These are phyloP conservation scores for Sugiyamaella lignohabitans DNA, from an alignment of 805 yeast genomes.

Conservation along the genomic window DNA sequence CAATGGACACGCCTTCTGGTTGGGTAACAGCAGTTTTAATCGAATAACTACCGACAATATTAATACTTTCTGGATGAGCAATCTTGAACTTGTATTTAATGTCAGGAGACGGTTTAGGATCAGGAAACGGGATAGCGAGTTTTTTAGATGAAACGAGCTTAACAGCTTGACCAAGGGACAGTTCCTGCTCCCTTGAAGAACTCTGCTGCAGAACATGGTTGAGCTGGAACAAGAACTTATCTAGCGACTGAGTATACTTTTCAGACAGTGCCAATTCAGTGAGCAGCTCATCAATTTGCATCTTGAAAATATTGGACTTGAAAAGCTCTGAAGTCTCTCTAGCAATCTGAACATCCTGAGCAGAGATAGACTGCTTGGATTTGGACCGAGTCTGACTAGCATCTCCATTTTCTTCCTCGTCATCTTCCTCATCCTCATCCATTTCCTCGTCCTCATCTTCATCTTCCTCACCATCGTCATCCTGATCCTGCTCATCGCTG, in stretches of 20 bases:
- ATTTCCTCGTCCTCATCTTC: constrained; percentile 27
- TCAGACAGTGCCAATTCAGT: constrained; percentile 75
- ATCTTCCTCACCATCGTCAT: constrained; percentile 15
- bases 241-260: constrained; percentile 55
- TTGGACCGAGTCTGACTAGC: neutral
- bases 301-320: constrained; percentile 90
- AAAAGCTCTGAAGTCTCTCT: constrained; percentile 91
- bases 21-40: constrained; percentile 70
- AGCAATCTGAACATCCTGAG: constrained; percentile 85
- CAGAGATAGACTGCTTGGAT: constrained; percentile 29
- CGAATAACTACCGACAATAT: constrained; percentile 85
- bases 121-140: constrained; percentile 71
- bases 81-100: constrained; percentile 68
- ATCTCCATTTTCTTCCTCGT: constrained; percentile 9
- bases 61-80: constrained; percentile 62
- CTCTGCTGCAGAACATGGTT: constrained; percentile 44
- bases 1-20: constrained; percentile 63
- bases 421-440: constrained; percentile 19
- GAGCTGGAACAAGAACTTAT: constrained; percentile 66
- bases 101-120: constrained; percentile 66
- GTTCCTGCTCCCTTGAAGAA: constrained; percentile 39
- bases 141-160: constrained; percentile 47
- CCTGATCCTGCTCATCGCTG: constrained; percentile 12
- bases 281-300: constrained; percentile 87
- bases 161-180: constrained; percentile 58